These are phyloP conservation scores for Pestalotiopsis sp. DNA, from an alignment of 2,329 filamentous ascomycete species.

Conservation along the genomic window DNA sequence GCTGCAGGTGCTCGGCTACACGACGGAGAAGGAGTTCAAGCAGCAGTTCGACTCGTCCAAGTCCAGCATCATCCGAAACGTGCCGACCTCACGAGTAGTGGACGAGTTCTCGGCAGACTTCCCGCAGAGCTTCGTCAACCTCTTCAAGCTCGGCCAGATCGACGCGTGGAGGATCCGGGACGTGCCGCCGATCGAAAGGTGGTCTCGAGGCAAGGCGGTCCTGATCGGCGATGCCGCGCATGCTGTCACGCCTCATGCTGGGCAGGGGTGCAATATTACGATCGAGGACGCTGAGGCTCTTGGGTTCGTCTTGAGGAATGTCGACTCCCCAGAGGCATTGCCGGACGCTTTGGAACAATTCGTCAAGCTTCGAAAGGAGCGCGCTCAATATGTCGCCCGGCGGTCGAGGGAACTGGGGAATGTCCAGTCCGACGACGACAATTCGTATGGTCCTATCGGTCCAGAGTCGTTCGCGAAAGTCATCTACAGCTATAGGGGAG, in stretches of 20 bases:
- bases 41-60: conserved; percentile 19
- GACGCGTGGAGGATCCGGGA: conserved; percentile 23
- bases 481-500: conserved; percentile 22
- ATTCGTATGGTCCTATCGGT: conserved; percentile 16
- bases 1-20: conserved; percentile 22
- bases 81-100: conserved; percentile 14
- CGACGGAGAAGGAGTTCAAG: conserved; percentile 19
- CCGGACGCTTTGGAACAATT: conserved; percentile 15
- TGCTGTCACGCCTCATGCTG: conserved; percentile 21
- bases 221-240: conserved; percentile 18
- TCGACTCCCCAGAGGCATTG: background rate
- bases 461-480: conserved; percentile 19
- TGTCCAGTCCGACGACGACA: conserved; percentile 17
- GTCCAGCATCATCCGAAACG: conserved; percentile 20
- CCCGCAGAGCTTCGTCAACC: conserved; percentile 11
- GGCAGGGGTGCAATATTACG: conserved; percentile 23
- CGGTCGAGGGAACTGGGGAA: conserved; percentile 20
- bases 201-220: conserved; percentile 3
- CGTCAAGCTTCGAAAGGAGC: conserved; percentile 20
- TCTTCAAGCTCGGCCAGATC: conserved; percentile 10
- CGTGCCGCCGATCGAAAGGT: conserved; percentile 17
- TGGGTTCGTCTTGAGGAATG: conserved; percentile 6
- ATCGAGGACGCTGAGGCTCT: conserved; percentile 25
- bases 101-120: conserved; percentile 20
- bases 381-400: conserved; percentile 19